Percentiles rank a stretch among this genome's conserved stretches.
Evolutionary conservation across 305 asterid species (phyloP).

Genomic region (Plantago lanceolata): DNA sequence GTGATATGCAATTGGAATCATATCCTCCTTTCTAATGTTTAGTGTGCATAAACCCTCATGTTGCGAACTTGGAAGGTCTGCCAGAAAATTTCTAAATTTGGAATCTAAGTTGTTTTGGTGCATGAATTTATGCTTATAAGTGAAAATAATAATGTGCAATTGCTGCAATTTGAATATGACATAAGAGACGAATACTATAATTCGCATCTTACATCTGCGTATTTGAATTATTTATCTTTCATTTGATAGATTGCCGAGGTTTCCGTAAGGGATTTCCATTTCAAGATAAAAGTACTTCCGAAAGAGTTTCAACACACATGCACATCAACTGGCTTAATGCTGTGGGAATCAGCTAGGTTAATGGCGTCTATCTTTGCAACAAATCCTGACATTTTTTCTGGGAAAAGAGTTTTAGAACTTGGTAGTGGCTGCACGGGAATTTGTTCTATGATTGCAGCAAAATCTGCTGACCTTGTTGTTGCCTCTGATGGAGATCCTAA

Average conservation of each 20-base stretch:
- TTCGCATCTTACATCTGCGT: not conserved
- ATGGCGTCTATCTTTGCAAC: conserved; percentile 79
- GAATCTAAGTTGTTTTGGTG: too few relatives aligned
- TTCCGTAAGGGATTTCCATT: conserved; percentile 34
- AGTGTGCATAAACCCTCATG: too few relatives aligned
- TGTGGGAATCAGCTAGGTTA: conserved; percentile 89
- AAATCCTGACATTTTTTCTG: conserved; percentile 49
- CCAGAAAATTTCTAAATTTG: too few relatives aligned
- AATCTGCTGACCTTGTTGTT: conserved; percentile 62
- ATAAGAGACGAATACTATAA: not conserved
- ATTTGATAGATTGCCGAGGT: conserved; percentile 42
- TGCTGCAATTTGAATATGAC: not conserved
- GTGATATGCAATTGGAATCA: too few relatives aligned
- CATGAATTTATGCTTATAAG: too few relatives aligned
- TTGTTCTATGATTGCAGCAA: conserved; percentile 77
- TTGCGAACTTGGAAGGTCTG: too few relatives aligned
- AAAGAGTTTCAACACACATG: conserved; percentile 95
- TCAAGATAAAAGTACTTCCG: conserved; percentile 72
- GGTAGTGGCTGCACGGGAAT: conserved; percentile 86
- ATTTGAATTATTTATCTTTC: not conserved
- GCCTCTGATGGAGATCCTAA: conserved; percentile 86
- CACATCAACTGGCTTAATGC: conserved; percentile 87
- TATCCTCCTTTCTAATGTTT: too few relatives aligned
- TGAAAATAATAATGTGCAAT: not conserved
- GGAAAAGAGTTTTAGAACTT: conserved; percentile 72